Evolutionary conservation across 164 flowering plant genomes (phyloP).

Genomic region (Sextonia rubra): DNA sequence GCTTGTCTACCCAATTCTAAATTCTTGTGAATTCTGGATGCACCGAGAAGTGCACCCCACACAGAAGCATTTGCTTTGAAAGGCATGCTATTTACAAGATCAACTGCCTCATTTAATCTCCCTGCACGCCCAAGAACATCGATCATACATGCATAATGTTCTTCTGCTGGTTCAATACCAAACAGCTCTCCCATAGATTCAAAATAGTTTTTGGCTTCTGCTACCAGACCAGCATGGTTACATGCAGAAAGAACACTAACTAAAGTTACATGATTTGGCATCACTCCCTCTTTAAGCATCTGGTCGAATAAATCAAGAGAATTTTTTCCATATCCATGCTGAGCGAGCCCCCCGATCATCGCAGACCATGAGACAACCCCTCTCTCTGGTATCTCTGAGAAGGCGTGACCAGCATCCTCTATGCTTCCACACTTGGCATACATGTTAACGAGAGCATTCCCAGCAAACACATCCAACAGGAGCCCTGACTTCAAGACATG

Average conservation of each 20-base stretch:
- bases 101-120: constrained; percentile 14
- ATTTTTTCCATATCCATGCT: constrained; percentile 69
- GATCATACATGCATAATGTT: constrained; percentile 21
- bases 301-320: constrained; percentile 55
- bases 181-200: constrained; percentile 14
- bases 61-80: constrained; percentile 17
- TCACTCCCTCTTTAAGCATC: constrained; percentile 56
- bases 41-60: constrained; percentile 24
- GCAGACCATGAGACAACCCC: constrained; percentile 83
- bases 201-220: constrained; percentile 17
- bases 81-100: constrained; percentile 14
- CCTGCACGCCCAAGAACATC: constrained; percentile 21
- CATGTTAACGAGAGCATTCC: constrained; percentile 86
- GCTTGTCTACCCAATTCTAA: constrained; percentile 17
- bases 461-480: constrained; percentile 56
- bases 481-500: constrained; percentile 62
- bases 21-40: constrained; percentile 19
- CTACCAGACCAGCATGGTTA: constrained; percentile 21
- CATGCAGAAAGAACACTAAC: constrained; percentile 22
- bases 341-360: constrained; percentile 85
- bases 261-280: constrained; percentile 46
- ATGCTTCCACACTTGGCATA: constrained; percentile 83
- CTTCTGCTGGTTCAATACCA: constrained; percentile 18
- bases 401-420: constrained; percentile 62
- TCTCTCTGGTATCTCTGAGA: constrained; percentile 49